Evolutionary conservation across 2,329 filamentous ascomycete genomes (phyloP), one percentile per base, ranked within the genome.

Genomic region (Colletotrichum lupini): DNA sequence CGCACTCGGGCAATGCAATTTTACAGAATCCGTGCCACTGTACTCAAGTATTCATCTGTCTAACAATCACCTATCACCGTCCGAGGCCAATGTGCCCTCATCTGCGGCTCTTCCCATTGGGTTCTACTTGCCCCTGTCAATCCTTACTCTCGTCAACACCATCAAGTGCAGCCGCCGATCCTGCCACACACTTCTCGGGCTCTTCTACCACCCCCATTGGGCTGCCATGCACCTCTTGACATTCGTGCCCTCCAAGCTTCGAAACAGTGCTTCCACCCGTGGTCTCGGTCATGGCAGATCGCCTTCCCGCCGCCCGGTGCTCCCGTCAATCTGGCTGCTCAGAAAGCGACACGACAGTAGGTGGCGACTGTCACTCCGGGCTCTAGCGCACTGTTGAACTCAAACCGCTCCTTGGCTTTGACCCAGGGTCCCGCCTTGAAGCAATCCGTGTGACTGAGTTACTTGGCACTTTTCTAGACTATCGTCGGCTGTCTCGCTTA

Each of bases 141-240:
- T 61, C 55, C 35, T 60, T 46, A 70, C 32, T 32, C 67, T 65
- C 67, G n/a, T 70, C 49, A 56, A 64, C 57, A 37, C 60, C 65
- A 69, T 61, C 70, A 56, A 65, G 60, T 60, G 60, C 66, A 70
- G 46, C 67, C 70, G 70, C 70, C 60, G 67, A 73, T 73, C 70
- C 70, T 69, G 59, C 67, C 70, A 73, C 70, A 73, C 70, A 46
- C 69, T 37, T 55, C 60, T 73, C 70, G 67, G 67, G 67, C 56
- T 35, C 60, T 65, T 56, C 4, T 55, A 65, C 11, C 42, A 32
- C 46, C 55, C 22, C 55, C 59, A 73, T 73, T 60, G 56, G 70
- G 70, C 67, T 73, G 70, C 67, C 42, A 73, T 73, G 70, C 70
- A 73, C 70, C 66, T 46, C 42, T 49, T 49, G 42, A 49, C 42